Evolutionary conservation across 1,284 basidiomycete species (phyloP), one percentile per base, ranked within the genome.

Genomic region (Boletus subluridellus): DNA sequence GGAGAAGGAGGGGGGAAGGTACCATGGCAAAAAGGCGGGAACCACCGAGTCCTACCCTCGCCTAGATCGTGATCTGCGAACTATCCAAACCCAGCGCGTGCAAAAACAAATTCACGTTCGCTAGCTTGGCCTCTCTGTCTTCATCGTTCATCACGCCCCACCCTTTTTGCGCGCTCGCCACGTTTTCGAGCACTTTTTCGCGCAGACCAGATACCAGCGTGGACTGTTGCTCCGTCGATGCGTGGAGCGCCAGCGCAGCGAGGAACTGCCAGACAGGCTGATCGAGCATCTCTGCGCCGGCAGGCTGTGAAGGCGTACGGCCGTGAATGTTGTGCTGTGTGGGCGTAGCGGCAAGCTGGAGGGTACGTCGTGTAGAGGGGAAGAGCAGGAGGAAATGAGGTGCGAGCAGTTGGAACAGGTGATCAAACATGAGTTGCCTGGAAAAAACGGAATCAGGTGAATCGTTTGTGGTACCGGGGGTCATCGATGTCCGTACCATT

Each of bases 181-280:
- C 89, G 64, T 92, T 93, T 65, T 94, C 92, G 42, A 96, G 80
- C 21, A 98, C 90, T 75, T 98, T 96, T 66, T 98, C 96, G 59
- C 95, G 86, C 48, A 98, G 78, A 48, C 88, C 83, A 42, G 87
- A 85, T 24, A 99, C 95, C 44, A 99, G 82, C 52, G 87, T 78
- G 63, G 93, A 89, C 70, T 98, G 94, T 69, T 93, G 89, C 66
- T 94, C 89, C 53, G 86, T 80, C 49, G 85, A 84, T 12, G 93
- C 89, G 63, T 94, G 92, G 51, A 97, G 81, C 3, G 95, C 95
- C 51, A 99, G 78, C 4, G 92, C 86, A 11, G 93, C 93, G 54
- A 95, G 83, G 78, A 96, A 92, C 73, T 92, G 89, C 94, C 93
- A 97, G 21, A 93, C 90, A 21, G 88, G 92, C 77, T 91, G 92